Base-by-base conservation (phyloP, 192 early-diverging fungal genomes). In the Spizellomyces sp. region DNA sequence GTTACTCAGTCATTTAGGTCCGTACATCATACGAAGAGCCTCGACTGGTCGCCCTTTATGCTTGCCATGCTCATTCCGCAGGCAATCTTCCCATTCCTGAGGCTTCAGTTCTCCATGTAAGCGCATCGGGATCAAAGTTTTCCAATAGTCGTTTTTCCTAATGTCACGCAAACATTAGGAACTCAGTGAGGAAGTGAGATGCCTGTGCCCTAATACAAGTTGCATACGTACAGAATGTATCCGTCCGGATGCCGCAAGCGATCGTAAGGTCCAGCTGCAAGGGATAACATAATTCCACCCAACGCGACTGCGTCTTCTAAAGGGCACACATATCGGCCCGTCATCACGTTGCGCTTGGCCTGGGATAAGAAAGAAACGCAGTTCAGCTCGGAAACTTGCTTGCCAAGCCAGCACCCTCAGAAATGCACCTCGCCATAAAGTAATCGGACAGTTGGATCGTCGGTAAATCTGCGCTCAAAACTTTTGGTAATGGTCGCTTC, bases 281-380 rank as follows among this genome's bases (percentile, higher is more conserved):
- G 73, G 47, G 87, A 79, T 8, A 84, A 45, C 66, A 85, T 83
- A 15, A 86, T 67, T 6, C 76, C 84, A 10, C 81, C 84, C 10
- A 88, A 48, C 45, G 65, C 67, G 4, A 73, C 67, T 5, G 75
- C 81, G 52, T 86, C 86, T 56, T 80, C 63, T 15, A 72, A 44
- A 4, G 79, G 76, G 71, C 86, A 88, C 6, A 78, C 70, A 65
- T 83, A 88, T 58, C 83, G 73, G 5, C 80, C 77, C 0, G 78
- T 79, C 36, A 84, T 64, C 36, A 83, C 77, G 64, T 88, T 88
- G 17, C 81, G 75, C 62, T 81, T 86, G 6, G 86, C 86, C 80
- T 85, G 14, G 2, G 21, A 5, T 54, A 54, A 21, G 4, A 36
- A n/a, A 0, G 22, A 22, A 19, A 6, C 0, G 54, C 22, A 19